Percentiles rank a stretch among this genome's conserved stretches.
phyloP scores from a whole-genome alignment of 139 green algal species.

The Micromonas commoda region DNA sequence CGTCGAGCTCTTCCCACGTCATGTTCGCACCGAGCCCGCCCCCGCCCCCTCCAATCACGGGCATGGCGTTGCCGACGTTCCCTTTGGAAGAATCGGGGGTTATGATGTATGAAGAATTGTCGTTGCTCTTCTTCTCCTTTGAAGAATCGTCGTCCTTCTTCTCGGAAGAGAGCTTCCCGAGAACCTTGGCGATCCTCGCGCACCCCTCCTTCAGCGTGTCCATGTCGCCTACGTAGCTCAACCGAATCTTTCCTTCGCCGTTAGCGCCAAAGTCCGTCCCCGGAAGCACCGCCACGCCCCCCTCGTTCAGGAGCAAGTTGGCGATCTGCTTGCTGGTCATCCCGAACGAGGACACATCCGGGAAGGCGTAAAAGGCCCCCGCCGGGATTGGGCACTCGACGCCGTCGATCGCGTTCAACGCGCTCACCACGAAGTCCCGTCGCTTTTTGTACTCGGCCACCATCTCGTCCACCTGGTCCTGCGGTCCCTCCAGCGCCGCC shows the following conservation, averaged over 20 bases:
- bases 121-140: too few species aligned
- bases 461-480: conserved; percentile 17
- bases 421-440: conserved; percentile 25
- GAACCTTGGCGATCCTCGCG: neutral
- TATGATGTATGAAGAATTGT: too few species aligned
- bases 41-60: too few species aligned
- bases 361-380: conserved; percentile 34
- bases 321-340: conserved; percentile 3
- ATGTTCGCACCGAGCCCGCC: too few species aligned
- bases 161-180: conserved; percentile 4
- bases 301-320: conserved; percentile 6
- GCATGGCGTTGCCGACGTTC: too few species aligned
- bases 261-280: conserved; percentile 23
- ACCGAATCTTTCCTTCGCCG: conserved; percentile 16
- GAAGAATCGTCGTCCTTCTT: too few species aligned
- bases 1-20: conserved; percentile 14
- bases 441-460: conserved; percentile 10
- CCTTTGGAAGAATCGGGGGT: too few species aligned
- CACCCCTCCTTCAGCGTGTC: neutral
- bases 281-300: conserved; percentile 19
- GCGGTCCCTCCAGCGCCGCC: conserved; percentile 26
- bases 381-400: conserved; percentile 2
- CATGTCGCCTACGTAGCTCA: conserved; percentile 21
- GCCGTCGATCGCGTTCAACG: conserved; percentile 20
- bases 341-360: neutral